Evolutionary conservation across 768 basidiomycete species (phyloP).

Genomic region (Lenzites betulinus): DNA sequence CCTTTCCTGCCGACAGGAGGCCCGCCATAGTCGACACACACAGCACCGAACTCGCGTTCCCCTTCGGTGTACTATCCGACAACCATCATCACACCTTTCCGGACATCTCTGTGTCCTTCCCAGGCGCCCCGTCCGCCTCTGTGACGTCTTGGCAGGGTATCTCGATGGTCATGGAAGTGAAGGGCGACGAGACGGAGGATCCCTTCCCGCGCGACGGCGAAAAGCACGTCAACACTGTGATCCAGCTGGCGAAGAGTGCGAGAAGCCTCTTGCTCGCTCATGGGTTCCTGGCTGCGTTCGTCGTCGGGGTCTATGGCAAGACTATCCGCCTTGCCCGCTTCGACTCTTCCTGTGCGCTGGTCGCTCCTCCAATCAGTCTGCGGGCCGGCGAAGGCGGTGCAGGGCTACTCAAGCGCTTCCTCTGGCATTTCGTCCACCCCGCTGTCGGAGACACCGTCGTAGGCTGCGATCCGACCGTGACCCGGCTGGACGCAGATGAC

Average conservation of each 20-base stretch:
- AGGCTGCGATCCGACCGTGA: slow-evolving; percentile 6
- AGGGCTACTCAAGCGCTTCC: slow-evolving; percentile 8
- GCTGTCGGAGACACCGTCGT: slow-evolving; percentile 1
- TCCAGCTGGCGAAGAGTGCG: neutral
- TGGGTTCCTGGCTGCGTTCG: slow-evolving; percentile 4
- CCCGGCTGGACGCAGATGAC: neutral
- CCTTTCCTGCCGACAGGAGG: neutral
- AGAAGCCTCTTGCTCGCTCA: slow-evolving; percentile 4
- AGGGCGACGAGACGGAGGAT: neutral
- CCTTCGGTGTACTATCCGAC: neutral
- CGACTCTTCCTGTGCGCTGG: slow-evolving; percentile 17
- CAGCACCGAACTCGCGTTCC: neutral
- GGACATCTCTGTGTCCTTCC: slow-evolving; percentile 1
- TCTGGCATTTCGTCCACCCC: slow-evolving; percentile 20
- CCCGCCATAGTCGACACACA: neutral
- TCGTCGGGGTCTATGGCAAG: slow-evolving; percentile 13
- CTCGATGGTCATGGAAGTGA: slow-evolving; percentile 10
- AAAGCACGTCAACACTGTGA: neutral
- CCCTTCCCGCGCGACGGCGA: neutral
- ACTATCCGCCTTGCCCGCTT: slow-evolving; percentile 11
- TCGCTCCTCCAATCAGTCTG: slow-evolving; percentile 6
- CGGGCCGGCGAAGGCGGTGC: neutral
- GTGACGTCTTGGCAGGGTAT: slow-evolving; percentile 4
- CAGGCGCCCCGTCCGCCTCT: neutral
- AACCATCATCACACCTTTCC: slow-evolving; percentile 1